A percentile compares a stretch with the other conserved stretches of the same genome.
Conservation (phyloP, 495 filamentous ascomycete genomes). For the Parmelia sp. region DNA sequence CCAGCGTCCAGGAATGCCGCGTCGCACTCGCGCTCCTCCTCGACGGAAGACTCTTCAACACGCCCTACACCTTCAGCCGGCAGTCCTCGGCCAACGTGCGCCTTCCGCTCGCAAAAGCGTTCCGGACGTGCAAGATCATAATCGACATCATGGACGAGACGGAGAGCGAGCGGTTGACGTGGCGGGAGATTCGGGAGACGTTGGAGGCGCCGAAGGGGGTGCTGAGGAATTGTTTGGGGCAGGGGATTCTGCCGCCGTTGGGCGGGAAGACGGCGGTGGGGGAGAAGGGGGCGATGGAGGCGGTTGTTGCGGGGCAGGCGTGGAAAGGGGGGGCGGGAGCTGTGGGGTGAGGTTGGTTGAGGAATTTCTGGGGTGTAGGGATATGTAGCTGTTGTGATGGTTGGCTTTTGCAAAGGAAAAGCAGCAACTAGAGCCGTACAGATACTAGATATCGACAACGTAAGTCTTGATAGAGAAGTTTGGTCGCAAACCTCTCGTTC, state of each 20-base stretch:
- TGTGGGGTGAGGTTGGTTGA: background rate
- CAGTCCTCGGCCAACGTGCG: background rate
- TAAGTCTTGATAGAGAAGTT: background rate
- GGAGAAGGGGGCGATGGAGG: background rate
- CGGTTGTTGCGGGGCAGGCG: background rate
- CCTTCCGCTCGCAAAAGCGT: background rate
- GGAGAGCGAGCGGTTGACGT: background rate
- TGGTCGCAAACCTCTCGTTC: background rate
- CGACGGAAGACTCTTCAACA: background rate
- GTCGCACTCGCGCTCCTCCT: background rate
- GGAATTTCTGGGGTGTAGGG: background rate
- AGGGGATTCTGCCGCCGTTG: background rate
- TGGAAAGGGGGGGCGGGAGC: background rate
- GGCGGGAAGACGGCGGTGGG: conserved; percentile 1
- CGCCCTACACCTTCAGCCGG: background rate
- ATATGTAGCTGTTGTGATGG: background rate
- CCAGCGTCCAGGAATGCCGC: background rate
- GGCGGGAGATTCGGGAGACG: background rate
- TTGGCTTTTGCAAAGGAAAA: too few relatives aligned
- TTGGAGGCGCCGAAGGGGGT: background rate
- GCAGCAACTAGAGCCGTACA: background rate
- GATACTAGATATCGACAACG: background rate
- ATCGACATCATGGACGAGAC: background rate
- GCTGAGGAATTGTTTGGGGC: background rate
- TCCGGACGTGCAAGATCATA: background rate